These are phyloP conservation scores for Fusarium torulosum DNA, from an alignment of 2,329 filamentous ascomycete genomes.

Conservation along the genomic window DNA sequence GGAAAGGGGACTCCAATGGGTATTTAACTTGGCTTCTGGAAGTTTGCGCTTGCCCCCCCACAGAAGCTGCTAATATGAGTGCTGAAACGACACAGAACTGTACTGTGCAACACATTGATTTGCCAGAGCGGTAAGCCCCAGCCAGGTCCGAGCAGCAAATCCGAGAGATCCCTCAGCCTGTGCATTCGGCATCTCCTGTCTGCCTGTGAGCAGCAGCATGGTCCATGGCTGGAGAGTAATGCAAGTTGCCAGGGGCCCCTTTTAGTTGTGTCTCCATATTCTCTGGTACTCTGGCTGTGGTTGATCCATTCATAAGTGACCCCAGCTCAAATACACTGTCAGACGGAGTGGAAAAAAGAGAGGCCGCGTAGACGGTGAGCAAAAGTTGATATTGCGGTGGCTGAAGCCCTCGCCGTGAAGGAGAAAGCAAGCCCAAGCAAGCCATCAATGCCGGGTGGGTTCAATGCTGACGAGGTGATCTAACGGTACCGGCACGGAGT, in stretches of 20 bases:
- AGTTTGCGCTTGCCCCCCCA: slow-evolving; percentile 10
- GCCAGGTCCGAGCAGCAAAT: slow-evolving; percentile 19
- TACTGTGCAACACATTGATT: slow-evolving; percentile 16
- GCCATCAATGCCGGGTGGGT: slow-evolving; percentile 25
- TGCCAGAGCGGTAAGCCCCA: slow-evolving; percentile 14
- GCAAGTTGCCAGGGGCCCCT: slow-evolving; percentile 31
- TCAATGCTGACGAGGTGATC: slow-evolving; percentile 34
- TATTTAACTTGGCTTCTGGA: slow-evolving; percentile 36
- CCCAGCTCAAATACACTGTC: slow-evolving; percentile 6
- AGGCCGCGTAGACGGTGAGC: slow-evolving; percentile 36
- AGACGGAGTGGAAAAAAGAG: slow-evolving; percentile 27
- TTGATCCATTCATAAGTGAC: slow-evolving; percentile 1
- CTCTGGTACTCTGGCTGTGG: slow-evolving; percentile 34
- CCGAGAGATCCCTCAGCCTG: slow-evolving; percentile 13
- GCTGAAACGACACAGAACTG: slow-evolving; percentile 24
- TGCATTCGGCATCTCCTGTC: slow-evolving; percentile 28
- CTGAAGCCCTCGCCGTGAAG: slow-evolving; percentile 28
- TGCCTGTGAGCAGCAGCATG: slow-evolving; percentile 2
- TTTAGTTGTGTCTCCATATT: slow-evolving; percentile 33
- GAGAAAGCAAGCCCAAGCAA: slow-evolving; percentile 20
- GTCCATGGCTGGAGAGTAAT: slow-evolving; percentile 23
- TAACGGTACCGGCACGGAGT: background rate
- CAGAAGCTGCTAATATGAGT: slow-evolving; percentile 18
- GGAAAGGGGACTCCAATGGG: slow-evolving; percentile 18
- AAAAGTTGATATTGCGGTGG: slow-evolving; percentile 25